These are phyloP conservation scores for Tolypocladium nubicola DNA, from an alignment of 2,329 filamentous ascomycete genomes.

Conservation along the genomic window DNA sequence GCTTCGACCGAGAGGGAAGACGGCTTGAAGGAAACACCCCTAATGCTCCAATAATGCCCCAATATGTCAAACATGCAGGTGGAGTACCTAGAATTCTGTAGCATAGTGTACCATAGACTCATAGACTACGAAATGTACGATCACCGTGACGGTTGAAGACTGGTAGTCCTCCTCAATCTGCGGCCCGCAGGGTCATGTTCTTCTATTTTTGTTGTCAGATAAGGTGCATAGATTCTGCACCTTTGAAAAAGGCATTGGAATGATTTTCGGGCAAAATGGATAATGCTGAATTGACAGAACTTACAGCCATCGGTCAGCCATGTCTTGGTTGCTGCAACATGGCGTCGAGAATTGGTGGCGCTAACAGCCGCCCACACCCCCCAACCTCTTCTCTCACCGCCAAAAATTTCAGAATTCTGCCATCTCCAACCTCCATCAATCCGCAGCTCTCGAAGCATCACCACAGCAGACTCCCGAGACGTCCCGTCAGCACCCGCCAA, in stretches of 20 bases:
- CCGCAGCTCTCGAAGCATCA: neutral
- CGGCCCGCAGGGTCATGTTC: no score
- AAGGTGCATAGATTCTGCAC: neutral
- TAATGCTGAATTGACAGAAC: no score
- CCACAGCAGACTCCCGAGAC: neutral
- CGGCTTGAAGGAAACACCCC: neutral
- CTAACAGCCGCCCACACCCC: neutral
- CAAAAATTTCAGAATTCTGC: slow-evolving; percentile 28
- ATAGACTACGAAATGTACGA: neutral
- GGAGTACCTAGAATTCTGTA: neutral
- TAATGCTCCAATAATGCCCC: neutral
- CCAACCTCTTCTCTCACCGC: slow-evolving; percentile 17
- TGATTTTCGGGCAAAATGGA: no score
- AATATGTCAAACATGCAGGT: neutral
- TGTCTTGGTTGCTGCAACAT: neutral
- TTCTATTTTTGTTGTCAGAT: no score
- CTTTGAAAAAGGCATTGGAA: no score
- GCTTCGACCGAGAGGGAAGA: slow-evolving; percentile 4
- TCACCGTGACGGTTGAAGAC: no score
- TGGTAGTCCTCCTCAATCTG: no score
- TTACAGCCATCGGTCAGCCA: neutral
- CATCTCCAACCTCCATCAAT: slow-evolving; percentile 4
- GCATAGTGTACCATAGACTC: neutral
- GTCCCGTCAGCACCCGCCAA: neutral
- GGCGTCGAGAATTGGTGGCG: neutral